Evolutionary conservation across 495 filamentous ascomycete species (phyloP).

Genomic region (Penicillium desertorum): DNA sequence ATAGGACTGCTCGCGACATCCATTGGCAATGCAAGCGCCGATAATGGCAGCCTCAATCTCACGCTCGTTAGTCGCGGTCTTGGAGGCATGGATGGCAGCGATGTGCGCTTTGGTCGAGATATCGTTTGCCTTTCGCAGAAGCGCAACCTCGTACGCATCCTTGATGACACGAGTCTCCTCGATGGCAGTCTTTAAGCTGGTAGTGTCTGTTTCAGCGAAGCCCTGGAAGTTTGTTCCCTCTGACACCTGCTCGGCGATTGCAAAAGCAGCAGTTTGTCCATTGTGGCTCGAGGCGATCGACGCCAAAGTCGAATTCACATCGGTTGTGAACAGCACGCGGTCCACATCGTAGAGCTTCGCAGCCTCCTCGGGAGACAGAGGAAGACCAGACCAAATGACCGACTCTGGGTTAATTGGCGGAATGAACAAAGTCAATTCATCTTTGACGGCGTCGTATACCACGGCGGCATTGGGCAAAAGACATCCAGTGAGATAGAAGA

Average conservation of each 20-base stretch:
- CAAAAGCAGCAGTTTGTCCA: slow-evolving; percentile 59
- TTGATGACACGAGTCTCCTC: slow-evolving; percentile 78
- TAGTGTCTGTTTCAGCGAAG: slow-evolving; percentile 61
- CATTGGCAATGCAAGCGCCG: slow-evolving; percentile 69
- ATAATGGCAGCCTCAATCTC: slow-evolving; percentile 81
- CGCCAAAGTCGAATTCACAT: slow-evolving; percentile 65
- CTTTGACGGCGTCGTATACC: slow-evolving; percentile 71
- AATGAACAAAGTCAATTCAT: slow-evolving; percentile 84
- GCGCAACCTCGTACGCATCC: slow-evolving; percentile 78
- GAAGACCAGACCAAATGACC: slow-evolving; percentile 96
- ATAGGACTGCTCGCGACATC: slow-evolving; percentile 78
- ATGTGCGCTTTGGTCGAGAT: slow-evolving; percentile 77
- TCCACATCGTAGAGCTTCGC: slow-evolving; percentile 79
- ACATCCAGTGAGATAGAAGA: slow-evolving; percentile 95
- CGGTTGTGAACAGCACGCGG: slow-evolving; percentile 63
- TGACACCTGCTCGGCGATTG: slow-evolving; percentile 70
- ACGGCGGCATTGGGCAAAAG: slow-evolving; percentile 76
- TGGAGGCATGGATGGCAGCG: slow-evolving; percentile 64
- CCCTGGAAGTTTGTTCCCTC: slow-evolving; percentile 61
- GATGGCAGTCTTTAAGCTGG: slow-evolving; percentile 69
- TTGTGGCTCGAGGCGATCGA: slow-evolving; percentile 40
- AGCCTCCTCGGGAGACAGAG: slow-evolving; percentile 73
- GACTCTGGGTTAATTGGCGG: slow-evolving; percentile 82
- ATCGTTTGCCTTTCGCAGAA: slow-evolving; percentile 78
- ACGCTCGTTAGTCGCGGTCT: slow-evolving; percentile 69